Conservation (phyloP, 495 filamentous ascomycete species). For the Haplographium delicatum region DNA sequence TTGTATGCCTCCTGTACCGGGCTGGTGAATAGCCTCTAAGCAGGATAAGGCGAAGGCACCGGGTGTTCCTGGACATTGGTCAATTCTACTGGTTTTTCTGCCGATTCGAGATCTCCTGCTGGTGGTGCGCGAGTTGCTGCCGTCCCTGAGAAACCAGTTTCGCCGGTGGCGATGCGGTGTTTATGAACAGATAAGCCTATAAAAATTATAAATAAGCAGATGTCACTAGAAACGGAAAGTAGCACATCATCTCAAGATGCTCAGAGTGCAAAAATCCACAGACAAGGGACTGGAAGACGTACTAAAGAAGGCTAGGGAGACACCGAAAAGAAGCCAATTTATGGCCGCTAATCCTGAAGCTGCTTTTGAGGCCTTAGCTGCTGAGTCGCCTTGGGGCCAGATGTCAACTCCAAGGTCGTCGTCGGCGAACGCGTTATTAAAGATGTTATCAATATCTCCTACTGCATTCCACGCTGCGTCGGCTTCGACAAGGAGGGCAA, state of each 20-base stretch:
- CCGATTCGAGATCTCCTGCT: neutral
- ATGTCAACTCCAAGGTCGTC: neutral
- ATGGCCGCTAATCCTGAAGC: constrained; percentile 7
- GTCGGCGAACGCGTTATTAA: neutral
- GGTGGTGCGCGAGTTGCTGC: neutral
- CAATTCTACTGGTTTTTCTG: neutral
- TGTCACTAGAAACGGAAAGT: neutral
- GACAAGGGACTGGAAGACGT: neutral
- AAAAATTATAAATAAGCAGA: neutral
- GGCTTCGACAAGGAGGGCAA: constrained; percentile 12
- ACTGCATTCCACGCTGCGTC: neutral
- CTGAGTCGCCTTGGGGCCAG: neutral
- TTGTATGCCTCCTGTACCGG: neutral
- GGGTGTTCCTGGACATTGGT: neutral
- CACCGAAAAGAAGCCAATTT: constrained; percentile 9
- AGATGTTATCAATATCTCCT: neutral
- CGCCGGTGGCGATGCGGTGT: neutral
- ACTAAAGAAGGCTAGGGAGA: constrained; percentile 3
- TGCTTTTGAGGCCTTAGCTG: constrained; percentile 5
- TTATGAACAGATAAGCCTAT: neutral
- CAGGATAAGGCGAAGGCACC: neutral
- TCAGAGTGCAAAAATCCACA: neutral
- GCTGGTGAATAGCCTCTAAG: neutral
- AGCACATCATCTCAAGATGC: neutral
- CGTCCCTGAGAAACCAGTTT: neutral